Evolutionary conservation across 2,329 filamentous ascomycete genomes (phyloP), one percentile per base, ranked within the genome.

Genomic region (Aspergillus pseudonomiae): DNA sequence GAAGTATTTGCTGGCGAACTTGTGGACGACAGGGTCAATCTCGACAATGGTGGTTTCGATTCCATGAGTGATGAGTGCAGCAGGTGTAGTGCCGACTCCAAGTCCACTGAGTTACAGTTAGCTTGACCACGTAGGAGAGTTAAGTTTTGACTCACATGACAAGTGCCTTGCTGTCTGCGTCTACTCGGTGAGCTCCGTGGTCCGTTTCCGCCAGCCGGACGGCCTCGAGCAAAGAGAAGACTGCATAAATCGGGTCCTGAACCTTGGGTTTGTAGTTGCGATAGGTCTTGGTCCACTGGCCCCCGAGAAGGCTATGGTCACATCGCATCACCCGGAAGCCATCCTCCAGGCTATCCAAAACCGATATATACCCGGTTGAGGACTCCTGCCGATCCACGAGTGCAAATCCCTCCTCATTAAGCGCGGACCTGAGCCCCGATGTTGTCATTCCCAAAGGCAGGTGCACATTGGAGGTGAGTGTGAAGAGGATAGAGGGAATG

Each of bases 171-270:
- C 91, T 91, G 63, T 91, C 81, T n/a, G 79, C 79, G 69, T 94
- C 91, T 2, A 79, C 80, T 26, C 72, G 74, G 30, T 67, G 66
- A 45, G 71, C 65, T 11, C 74, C 73, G 55, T 73, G 64, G 34
- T 84, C 81, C 5, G 83, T 78, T 69, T 95, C 84, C 28, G 97
- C 84, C 36, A 99, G 84, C 26, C 95, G 87, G 7, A 98, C 90
- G 4, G 94, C 93, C 77, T 99, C 95, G 1, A 99, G 86, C 85
- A 97, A 96, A 30, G 92, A 90, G 76, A 99, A 99, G n/a, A 98
- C 91, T 11, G 92, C 90, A 75, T 98, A 99, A 61, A 99, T 92
- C 0, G 94, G 93, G 78, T 99, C 95, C 12, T 88, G 86, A 21
- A 93, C 81, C 52, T 85, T 77, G 1, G 84, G 85, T 74, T 80